A percentile compares a stretch with the other conserved stretches of the same genome.
phyloP scores from a whole-genome alignment of 768 basidiomycete species.

The Exsudoporus frostii region DNA sequence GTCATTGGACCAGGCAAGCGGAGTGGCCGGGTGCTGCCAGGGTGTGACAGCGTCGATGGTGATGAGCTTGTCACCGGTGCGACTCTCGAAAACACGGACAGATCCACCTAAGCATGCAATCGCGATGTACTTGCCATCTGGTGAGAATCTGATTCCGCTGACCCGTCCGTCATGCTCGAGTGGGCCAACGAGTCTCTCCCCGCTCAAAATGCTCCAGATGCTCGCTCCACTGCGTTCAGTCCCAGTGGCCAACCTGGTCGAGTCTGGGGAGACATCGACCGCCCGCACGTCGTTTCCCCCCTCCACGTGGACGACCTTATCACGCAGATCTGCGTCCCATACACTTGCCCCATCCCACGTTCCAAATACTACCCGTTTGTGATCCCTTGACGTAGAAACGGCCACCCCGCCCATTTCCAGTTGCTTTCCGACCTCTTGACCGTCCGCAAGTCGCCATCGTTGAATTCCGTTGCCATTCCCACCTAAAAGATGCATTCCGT shows the following conservation, averaged over 20 bases:
- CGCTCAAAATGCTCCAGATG: neutral
- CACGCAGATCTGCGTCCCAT: neutral
- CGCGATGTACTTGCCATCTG: neutral
- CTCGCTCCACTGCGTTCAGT: neutral
- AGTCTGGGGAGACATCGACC: neutral
- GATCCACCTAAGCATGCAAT: neutral
- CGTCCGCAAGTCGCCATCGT: neutral
- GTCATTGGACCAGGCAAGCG: neutral
- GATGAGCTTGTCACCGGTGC: neutral
- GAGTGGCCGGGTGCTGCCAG: accelerated
- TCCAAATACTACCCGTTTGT: neutral
- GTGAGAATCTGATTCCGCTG: neutral
- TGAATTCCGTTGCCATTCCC: neutral
- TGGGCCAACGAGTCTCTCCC: neutral
- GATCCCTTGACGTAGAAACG: neutral
- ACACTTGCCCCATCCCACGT: neutral
- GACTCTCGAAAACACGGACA: neutral
- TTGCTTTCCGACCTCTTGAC: neutral
- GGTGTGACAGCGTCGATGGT: neutral
- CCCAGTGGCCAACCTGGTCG: neutral
- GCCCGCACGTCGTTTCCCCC: accelerated
- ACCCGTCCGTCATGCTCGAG: neutral
- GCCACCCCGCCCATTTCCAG: accelerated
- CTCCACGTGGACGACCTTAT: neutral
- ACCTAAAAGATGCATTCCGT: neutral